These are phyloP conservation scores for Coccomyxa sp. DNA, from an alignment of 139 green algal species.

Conservation along the genomic window DNA sequence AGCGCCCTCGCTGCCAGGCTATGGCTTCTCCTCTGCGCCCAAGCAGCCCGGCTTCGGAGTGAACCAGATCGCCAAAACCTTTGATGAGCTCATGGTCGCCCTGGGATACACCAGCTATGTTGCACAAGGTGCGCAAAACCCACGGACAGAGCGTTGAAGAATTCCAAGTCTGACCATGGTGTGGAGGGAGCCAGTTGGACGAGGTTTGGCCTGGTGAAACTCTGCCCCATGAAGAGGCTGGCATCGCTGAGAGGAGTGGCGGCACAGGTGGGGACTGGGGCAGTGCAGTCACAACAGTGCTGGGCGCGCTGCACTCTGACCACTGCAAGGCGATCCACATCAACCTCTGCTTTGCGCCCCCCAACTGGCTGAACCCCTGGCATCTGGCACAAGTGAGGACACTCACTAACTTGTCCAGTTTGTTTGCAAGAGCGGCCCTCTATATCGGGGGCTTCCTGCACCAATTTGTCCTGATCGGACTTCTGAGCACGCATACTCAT, in stretches of 20 bases:
- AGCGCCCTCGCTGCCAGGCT: conserved; percentile 22
- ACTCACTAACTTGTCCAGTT: no score
- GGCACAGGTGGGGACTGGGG: conserved; percentile 19
- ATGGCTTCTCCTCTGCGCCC: conserved; percentile 21
- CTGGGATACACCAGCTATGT: conserved; percentile 24
- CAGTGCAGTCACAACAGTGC: not conserved
- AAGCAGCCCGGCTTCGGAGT: conserved; percentile 11
- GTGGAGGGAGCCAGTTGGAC: not conserved
- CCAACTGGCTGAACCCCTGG: conserved; percentile 2
- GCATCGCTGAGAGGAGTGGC: no score
- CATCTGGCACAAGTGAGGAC: not conserved
- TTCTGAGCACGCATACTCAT: no score
- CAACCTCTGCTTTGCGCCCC: conserved; percentile 5
- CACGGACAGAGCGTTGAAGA: not conserved
- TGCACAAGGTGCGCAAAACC: conserved; percentile 11
- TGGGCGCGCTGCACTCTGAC: not conserved
- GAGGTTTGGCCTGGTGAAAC: no score
- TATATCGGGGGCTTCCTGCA: no score
- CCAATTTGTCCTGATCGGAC: no score
- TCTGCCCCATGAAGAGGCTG: no score
- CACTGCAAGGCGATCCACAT: conserved; percentile 15
- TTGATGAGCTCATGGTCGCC: conserved; percentile 19
- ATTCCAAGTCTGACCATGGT: not conserved
- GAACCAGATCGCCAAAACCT: conserved; percentile 9
- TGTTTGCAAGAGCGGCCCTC: no score